Conservation (phyloP, 495 filamentous ascomycete genomes). For the Parathielavia hyrcaniae region DNA sequence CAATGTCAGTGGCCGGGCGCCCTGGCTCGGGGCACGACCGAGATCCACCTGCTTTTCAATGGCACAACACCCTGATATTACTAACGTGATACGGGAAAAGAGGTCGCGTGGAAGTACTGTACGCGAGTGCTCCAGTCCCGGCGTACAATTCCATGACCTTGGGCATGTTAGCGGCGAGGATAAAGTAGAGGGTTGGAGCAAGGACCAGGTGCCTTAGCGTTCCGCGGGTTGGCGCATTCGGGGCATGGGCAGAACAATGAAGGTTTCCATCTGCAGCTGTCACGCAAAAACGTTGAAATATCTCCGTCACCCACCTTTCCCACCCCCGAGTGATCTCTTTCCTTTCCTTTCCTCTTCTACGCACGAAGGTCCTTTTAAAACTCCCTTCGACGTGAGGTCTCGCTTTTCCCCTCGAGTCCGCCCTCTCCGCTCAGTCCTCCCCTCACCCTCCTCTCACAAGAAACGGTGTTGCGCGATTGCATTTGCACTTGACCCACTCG, state of each 20-base stretch:
- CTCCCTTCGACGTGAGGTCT: slow-evolving; percentile 41
- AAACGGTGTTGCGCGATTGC: background rate
- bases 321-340: slow-evolving; percentile 18
- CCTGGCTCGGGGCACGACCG: slow-evolving; percentile 3
- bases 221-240: slow-evolving; percentile 23
- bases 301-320: slow-evolving; percentile 21
- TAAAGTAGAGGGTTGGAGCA: slow-evolving; percentile 12
- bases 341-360: slow-evolving; percentile 30
- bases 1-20: slow-evolving; percentile 5
- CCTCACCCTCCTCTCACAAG: slow-evolving; percentile 7
- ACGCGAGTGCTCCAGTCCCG: background rate
- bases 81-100: background rate
- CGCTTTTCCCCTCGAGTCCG: slow-evolving; percentile 28
- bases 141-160: slow-evolving; percentile 22
- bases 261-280: slow-evolving; percentile 7
- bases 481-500: slow-evolving; percentile 12
- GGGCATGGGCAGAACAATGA: slow-evolving; percentile 21
- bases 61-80: slow-evolving; percentile 13
- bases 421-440: slow-evolving; percentile 21
- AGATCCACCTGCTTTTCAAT: slow-evolving; percentile 14
- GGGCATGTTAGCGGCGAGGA: slow-evolving; percentile 16
- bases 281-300: slow-evolving; percentile 30
- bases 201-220: slow-evolving; percentile 9
- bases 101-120: slow-evolving; percentile 15
- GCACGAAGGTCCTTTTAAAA: slow-evolving; percentile 35